phyloP scores from a whole-genome alignment of 2,329 filamentous ascomycete species.

The Fulvia fulva region DNA sequence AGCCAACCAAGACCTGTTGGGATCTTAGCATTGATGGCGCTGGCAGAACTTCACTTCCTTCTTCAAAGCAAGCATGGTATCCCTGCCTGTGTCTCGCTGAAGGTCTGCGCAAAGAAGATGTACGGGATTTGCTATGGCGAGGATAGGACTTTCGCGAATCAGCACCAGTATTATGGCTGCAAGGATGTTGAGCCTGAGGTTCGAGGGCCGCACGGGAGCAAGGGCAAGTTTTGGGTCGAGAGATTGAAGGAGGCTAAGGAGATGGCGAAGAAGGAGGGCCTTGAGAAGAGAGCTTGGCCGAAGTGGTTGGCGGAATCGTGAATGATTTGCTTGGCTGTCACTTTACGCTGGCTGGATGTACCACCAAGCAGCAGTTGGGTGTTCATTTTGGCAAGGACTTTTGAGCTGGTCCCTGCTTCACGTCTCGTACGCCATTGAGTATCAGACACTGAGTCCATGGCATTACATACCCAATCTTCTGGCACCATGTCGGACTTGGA shows the following conservation, averaged over 20 bases:
- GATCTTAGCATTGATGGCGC: constrained; percentile 2
- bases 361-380: too few species aligned
- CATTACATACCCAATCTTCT: too few species aligned
- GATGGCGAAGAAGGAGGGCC: background rate
- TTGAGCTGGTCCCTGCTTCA: too few species aligned
- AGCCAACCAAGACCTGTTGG: constrained; percentile 5
- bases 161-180: constrained; percentile 4
- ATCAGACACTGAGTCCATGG: too few species aligned
- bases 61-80: background rate
- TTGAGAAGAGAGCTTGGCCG: background rate
- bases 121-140: constrained; percentile 8
- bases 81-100: background rate
- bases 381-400: too few species aligned
- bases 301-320: background rate
- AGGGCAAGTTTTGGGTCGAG: background rate
- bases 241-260: background rate
- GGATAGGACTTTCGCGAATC: constrained; percentile 3
- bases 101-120: constrained; percentile 4
- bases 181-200: background rate
- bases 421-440: too few species aligned
- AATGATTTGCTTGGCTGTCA: too few species aligned
- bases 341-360: too few species aligned
- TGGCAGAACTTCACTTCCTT: constrained; percentile 1
- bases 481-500: too few species aligned
- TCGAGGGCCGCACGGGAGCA: background rate